Evolutionary conservation across 495 filamentous ascomycete genomes (phyloP).

Genomic region (Friedmanniomyces simplex): DNA sequence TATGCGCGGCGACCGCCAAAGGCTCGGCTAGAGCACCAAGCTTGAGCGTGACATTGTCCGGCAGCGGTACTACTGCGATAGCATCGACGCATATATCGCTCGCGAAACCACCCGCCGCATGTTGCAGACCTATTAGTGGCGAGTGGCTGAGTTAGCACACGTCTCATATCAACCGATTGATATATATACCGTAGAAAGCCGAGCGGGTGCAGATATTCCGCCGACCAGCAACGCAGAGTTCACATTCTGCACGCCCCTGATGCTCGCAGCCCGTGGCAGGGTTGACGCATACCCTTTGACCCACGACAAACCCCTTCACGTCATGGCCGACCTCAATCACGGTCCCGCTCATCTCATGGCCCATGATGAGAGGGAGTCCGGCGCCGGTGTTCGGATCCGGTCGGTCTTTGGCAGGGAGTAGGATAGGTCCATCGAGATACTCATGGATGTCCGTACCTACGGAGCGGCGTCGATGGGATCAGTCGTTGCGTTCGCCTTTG

Average conservation of each 20-base stretch:
- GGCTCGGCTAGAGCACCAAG: conserved; percentile 3
- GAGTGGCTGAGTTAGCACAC: too few species aligned
- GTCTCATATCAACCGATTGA: too few species aligned
- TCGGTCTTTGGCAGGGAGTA: neutral
- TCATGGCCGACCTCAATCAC: conserved; percentile 2
- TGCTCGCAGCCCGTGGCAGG: conserved; percentile 5
- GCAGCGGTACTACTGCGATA: neutral
- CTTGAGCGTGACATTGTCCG: neutral
- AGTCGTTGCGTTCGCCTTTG: too few species aligned
- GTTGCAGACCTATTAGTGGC: neutral
- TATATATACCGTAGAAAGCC: neutral
- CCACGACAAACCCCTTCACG: neutral
- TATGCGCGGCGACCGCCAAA: conserved; percentile 1
- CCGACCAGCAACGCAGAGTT: neutral
- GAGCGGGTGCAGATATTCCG: neutral
- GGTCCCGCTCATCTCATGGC: conserved; percentile 2
- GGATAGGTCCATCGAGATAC: conserved; percentile 4
- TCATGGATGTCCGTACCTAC: conserved; percentile 4
- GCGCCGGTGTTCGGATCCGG: neutral
- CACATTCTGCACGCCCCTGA: neutral
- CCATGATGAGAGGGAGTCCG: neutral
- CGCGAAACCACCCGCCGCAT: neutral
- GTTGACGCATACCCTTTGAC: conserved; percentile 3
- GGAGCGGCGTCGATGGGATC: neutral
- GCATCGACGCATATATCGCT: neutral